A percentile compares a stretch with the other conserved stretches of the same genome.
Evolutionary conservation across 306 rosid species (phyloP).

Genomic region (Clitoria ternatea): DNA sequence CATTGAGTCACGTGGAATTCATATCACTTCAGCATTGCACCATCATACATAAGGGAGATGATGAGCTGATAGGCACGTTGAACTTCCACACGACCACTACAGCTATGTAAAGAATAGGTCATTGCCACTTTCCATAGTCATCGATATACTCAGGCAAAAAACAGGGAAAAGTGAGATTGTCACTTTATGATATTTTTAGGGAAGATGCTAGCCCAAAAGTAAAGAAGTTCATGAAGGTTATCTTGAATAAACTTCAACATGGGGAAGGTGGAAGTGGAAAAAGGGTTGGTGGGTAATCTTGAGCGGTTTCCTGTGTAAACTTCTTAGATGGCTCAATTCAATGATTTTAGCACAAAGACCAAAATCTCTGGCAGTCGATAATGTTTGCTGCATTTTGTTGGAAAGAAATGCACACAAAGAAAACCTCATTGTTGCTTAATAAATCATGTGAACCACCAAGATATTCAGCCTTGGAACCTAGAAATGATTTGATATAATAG

Average conservation of each 20-base stretch:
- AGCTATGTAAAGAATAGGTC: slow-evolving; percentile 60
- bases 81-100: slow-evolving; percentile 36
- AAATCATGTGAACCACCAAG: background rate
- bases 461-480: no score
- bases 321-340: no score
- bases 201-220: slow-evolving; percentile 97
- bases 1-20: slow-evolving; percentile 72
- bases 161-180: slow-evolving; percentile 80
- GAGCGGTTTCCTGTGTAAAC: no score
- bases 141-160: slow-evolving; percentile 82
- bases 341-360: no score
- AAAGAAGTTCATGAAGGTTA: slow-evolving; percentile 91
- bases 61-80: slow-evolving; percentile 44
- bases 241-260: slow-evolving; percentile 53
- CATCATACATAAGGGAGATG: slow-evolving; percentile 24
- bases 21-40: slow-evolving; percentile 43
- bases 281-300: slow-evolving; percentile 74
- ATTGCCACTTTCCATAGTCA: slow-evolving; percentile 72
- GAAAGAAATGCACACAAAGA: background rate
- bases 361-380: background rate
- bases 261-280: slow-evolving; percentile 30
- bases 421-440: background rate
- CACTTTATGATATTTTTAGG: slow-evolving; percentile 80
- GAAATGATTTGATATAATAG: no score
- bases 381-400: background rate